These are phyloP conservation scores for Aspergillus olivimuriae DNA, from an alignment of 495 filamentous ascomycete species.

Conservation along the genomic window DNA sequence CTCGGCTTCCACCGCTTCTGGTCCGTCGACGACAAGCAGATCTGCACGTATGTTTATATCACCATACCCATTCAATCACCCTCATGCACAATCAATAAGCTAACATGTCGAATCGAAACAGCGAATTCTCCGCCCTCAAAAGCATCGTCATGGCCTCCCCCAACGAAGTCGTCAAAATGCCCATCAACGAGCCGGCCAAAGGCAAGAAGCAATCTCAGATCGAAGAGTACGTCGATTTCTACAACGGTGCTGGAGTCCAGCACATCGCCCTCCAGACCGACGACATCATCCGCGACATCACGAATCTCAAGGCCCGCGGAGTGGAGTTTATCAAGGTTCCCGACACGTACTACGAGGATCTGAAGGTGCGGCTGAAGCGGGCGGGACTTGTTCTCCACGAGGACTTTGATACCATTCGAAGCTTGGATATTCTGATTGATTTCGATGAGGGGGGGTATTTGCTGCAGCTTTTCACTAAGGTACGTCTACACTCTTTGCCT, in stretches of 20 bases:
- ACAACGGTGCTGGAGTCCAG: conserved; percentile 79
- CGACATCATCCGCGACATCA: conserved; percentile 70
- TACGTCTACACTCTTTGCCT: conserved; percentile 15
- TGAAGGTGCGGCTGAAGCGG: conserved; percentile 58
- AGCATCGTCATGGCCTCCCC: conserved; percentile 81
- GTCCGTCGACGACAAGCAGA: conserved; percentile 81
- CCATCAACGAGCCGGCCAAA: conserved; percentile 89
- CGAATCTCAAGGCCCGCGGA: conserved; percentile 67
- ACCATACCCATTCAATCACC: no score
- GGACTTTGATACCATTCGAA: conserved; percentile 65
- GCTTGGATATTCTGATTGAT: conserved; percentile 78
- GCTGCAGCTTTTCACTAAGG: conserved; percentile 79
- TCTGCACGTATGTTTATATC: conserved; percentile 54
- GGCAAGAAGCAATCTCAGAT: conserved; percentile 86
- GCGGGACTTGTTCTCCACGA: conserved; percentile 54
- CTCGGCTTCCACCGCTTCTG: conserved; percentile 95
- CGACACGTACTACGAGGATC: conserved; percentile 70
- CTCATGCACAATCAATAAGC: neutral
- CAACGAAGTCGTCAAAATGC: conserved; percentile 87
- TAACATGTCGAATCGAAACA: conserved; percentile 7
- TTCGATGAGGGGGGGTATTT: conserved; percentile 88
- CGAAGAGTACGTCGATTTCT: conserved; percentile 87
- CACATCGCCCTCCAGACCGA: conserved; percentile 79
- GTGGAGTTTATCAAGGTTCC: conserved; percentile 88
- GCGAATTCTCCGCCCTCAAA: conserved; percentile 76